Conservation (phyloP, 2,329 filamentous ascomycete species). For the Clarireedia monteithiana region DNA sequence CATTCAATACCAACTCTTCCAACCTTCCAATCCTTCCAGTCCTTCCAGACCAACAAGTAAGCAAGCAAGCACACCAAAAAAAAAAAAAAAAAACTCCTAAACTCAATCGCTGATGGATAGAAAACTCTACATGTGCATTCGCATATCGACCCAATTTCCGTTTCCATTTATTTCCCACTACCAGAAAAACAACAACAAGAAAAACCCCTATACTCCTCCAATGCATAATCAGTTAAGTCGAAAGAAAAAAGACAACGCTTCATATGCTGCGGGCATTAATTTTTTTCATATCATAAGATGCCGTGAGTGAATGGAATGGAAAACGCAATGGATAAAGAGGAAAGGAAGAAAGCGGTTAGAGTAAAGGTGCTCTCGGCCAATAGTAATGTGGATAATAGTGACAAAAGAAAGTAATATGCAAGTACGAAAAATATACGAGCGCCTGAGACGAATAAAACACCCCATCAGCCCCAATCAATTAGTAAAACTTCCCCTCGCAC, state of each 20-base stretch:
- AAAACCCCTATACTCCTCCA: background rate
- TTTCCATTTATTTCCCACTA: background rate
- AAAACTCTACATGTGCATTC: background rate
- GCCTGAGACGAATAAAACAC: background rate
- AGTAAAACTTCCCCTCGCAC: constrained; percentile 18
- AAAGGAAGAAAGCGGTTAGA: background rate
- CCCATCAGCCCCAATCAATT: background rate
- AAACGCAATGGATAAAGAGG: background rate
- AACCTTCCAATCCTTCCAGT: background rate
- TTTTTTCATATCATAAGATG: background rate
- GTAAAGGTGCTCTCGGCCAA: background rate
- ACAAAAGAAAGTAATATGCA: background rate
- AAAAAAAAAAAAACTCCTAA: background rate
- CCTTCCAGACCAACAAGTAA: too few relatives aligned
- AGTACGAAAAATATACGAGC: background rate
- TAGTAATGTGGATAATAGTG: background rate
- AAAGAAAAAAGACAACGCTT: background rate
- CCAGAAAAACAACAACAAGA: background rate
- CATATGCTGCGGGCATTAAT: background rate
- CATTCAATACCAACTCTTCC: background rate
- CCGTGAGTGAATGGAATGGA: background rate
- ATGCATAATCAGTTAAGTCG: background rate
- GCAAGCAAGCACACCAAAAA: background rate
- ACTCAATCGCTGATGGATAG: background rate
- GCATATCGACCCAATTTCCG: background rate